Evolutionary conservation across 2,329 filamentous ascomycete genomes (phyloP).

Genomic region (Fusarium pseudonygamai): DNA sequence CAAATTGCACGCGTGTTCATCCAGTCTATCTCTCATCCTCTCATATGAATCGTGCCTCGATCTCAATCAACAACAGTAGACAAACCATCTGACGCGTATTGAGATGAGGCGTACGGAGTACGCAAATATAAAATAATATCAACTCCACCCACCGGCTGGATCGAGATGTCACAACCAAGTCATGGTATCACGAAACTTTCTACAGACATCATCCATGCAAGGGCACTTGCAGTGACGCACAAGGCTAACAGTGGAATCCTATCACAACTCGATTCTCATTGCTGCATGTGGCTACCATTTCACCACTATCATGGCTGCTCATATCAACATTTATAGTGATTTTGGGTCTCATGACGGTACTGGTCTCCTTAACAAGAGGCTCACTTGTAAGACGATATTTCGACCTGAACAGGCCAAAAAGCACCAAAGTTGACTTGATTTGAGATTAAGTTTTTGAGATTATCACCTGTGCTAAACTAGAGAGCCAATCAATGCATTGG

Average conservation of each 20-base stretch:
- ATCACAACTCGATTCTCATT: constrained; percentile 10
- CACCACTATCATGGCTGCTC: constrained; percentile 20
- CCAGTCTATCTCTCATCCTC: constrained; percentile 13
- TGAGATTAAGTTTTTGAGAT: not conserved
- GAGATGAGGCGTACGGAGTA: not conserved
- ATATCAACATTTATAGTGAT: not conserved
- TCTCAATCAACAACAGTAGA: not conserved
- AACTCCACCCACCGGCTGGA: constrained; percentile 8
- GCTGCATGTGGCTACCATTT: constrained; percentile 26
- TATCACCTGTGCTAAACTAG: not conserved
- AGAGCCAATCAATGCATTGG: constrained; percentile 15
- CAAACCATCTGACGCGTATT: constrained; percentile 10
- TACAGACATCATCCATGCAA: constrained; percentile 21
- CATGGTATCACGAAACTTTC: constrained; percentile 7
- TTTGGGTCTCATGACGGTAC: not conserved
- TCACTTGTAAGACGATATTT: not conserved
- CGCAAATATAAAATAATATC: not conserved
- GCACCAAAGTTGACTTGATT: not conserved
- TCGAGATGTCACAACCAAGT: constrained; percentile 24
- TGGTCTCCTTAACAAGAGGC: not conserved
- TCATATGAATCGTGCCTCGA: not conserved
- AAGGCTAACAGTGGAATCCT: constrained; percentile 3
- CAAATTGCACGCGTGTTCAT: constrained; percentile 33
- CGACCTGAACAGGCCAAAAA: not conserved
- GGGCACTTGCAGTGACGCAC: constrained; percentile 14